Base-by-base conservation (phyloP, 2,329 filamentous ascomycete genomes). In the Cadophora sp. region DNA sequence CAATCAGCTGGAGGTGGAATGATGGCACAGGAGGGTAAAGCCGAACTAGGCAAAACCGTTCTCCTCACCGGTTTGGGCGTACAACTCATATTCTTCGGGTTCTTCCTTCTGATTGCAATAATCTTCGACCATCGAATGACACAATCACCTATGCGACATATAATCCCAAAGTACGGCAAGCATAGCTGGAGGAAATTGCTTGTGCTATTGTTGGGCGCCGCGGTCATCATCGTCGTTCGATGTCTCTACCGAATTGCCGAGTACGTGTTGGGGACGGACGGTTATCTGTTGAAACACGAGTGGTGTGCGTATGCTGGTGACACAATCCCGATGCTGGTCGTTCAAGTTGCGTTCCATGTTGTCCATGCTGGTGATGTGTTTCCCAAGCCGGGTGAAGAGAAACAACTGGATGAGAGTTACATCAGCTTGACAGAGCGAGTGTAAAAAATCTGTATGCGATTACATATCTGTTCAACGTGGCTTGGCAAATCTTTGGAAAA, bases 1-100 rank as follows among this genome's bases (percentile, higher is more conserved):
- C 86, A 89, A 74, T 79, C 79, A 8, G 78, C 51, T 1, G 70
- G 71, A 22, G 70, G 70, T 5, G 71, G 66, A 9, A 72, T 72
- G 67, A 71, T 71, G 69, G 63, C 62, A 4, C 48, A 51, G 7
- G 48, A 51, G 48, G 48, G 48, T 8, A 51, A 51, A 16, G 48
- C 48, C 9, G 48, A 51, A 26, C 60, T 34, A 64, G 53, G 26
- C 6, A 43, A 43, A 14, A 43, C 12, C 14, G 40, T 43, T 16
- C 40, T 43, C 5, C 40, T 43, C 8, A 43, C 16, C 6, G 40
- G 40, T 19, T 16, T 43, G 4, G 40, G 40, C 34, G 40, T 43
- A 43, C 40, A 43, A 43, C 40, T 43, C 40, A 16, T 43, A 11
- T 43, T 43, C 40, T 43, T 43, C 40, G 40, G 40, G 2, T 43